These are phyloP conservation scores for Venturia pyrina DNA, from an alignment of 2,329 filamentous ascomycete genomes.

Conservation along the genomic window DNA sequence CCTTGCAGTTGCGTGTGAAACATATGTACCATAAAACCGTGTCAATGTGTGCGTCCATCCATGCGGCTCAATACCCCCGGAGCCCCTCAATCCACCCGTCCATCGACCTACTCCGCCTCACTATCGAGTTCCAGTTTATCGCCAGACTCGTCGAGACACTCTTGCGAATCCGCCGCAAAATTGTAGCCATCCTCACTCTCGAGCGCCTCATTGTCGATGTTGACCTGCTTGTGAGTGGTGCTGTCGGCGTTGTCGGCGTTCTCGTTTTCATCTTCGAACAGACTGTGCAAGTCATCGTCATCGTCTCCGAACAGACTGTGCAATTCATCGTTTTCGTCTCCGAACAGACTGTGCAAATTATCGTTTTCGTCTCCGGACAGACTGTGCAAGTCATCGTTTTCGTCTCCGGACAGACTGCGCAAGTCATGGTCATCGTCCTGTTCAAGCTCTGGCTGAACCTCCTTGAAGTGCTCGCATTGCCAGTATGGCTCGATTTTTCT, in stretches of 20 bases:
- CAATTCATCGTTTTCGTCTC: no score
- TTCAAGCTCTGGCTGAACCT: neutral
- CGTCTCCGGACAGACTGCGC: no score
- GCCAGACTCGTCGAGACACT: neutral
- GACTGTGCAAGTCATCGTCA: no score
- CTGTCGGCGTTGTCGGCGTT: no score
- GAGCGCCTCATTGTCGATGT: neutral
- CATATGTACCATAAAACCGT: neutral
- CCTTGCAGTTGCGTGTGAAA: neutral
- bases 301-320: no score
- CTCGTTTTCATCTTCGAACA: no score
- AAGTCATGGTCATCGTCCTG: neutral
- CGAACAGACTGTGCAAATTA: no score
- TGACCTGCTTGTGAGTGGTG: no score
- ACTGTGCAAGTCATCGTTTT: no score
- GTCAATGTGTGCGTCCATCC: neutral
- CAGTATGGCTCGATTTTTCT: neutral
- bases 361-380: no score
- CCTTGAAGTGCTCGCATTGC: neutral
- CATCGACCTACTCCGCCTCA: neutral
- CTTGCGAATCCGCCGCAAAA: neutral
- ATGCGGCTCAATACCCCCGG: neutral
- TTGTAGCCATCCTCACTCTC: neutral
- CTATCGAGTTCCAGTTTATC: neutral
- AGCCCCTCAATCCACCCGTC: neutral